Base-by-base conservation (phyloP, 805 yeast genomes). In the Jamesozyma rosinii region DNA sequence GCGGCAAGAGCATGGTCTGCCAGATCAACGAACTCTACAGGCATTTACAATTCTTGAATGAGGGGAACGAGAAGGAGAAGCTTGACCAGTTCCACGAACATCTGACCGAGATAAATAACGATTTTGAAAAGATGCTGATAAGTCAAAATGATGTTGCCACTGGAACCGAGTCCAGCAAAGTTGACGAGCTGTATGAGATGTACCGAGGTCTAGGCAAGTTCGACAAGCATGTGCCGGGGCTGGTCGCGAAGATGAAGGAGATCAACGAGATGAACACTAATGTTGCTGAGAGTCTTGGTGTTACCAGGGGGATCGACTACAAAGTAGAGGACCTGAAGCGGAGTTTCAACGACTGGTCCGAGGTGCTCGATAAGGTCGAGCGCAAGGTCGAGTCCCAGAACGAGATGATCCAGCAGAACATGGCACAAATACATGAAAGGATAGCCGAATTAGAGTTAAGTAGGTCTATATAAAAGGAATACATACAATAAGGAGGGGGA, bases 21-120 rank as follows among this genome's bases (percentile, higher is more conserved):
- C 50, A 50, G 8, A 48, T 65, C 5, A 62, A 65, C 35, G 59
- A 57, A 14, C 41, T 65, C 0, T 58, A 53, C 42, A 46, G 65
- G 26, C 58, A 56, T 37, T 45, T 59, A 27, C 52, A 55, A 32
- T 49, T 65, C 1, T 30, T 65, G 4, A 43, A 57, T 19, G 49
- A 55, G 35, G 61, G 61, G 47, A 39, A 49, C 5, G 54, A 50
- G 1, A 2, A 19, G 13, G 24, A 18, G 5, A 46, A 47, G 5
- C 39, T 63, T 19, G 24, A 32, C 1, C 38, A 47, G 9, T 55
- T 64, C 29, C 49, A 51, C 20, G 29, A 29, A 5, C 46, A 47
- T 2, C 49, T 62, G 32, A 52, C 53, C 15, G 48, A 49, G 5
- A 53, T 64, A 2, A 60, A 59, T 37, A 26, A 49, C 3, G 49